A percentile compares a stretch with the other conserved stretches of the same genome.
Evolutionary conservation across 1,139 yeast species (phyloP).

Genomic region (Yamadazyma dushanensis): DNA sequence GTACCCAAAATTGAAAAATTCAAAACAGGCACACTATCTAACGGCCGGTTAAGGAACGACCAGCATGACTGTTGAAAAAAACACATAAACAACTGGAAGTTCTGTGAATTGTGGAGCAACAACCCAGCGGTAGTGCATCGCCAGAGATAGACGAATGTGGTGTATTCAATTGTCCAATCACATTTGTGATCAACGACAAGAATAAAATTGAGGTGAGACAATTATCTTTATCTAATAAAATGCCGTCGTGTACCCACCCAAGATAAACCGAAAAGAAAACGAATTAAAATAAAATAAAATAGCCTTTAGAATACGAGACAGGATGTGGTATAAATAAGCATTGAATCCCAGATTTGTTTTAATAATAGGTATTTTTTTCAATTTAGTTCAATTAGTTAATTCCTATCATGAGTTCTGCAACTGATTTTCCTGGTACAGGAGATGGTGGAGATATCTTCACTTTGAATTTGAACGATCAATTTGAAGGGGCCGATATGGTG

Average conservation of each 20-base stretch:
- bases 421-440: slow-evolving; percentile 46
- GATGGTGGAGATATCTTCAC: slow-evolving; percentile 81
- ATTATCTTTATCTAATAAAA: too few relatives aligned
- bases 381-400: background rate
- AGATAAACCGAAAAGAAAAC: background rate
- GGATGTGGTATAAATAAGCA: background rate
- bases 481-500: slow-evolving; percentile 76
- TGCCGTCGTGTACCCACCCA: background rate
- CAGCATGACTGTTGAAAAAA: too few relatives aligned
- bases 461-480: slow-evolving; percentile 72
- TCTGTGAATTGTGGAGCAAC: too few relatives aligned
- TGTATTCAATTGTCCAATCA: too few relatives aligned
- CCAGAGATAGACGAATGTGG: too few relatives aligned
- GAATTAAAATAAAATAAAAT: background rate
- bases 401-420: slow-evolving; percentile 13
- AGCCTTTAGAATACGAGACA: background rate
- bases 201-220: too few relatives aligned
- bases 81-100: too few relatives aligned
- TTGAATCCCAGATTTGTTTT: background rate
- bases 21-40: background rate
- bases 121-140: too few relatives aligned
- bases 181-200: too few relatives aligned
- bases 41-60: background rate
- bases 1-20: background rate
- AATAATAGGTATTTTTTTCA: background rate